A percentile compares a stretch with the other conserved stretches of the same genome.
phyloP scores from a whole-genome alignment of 208 protist genomes.

The Strigomonas culicis region DNA sequence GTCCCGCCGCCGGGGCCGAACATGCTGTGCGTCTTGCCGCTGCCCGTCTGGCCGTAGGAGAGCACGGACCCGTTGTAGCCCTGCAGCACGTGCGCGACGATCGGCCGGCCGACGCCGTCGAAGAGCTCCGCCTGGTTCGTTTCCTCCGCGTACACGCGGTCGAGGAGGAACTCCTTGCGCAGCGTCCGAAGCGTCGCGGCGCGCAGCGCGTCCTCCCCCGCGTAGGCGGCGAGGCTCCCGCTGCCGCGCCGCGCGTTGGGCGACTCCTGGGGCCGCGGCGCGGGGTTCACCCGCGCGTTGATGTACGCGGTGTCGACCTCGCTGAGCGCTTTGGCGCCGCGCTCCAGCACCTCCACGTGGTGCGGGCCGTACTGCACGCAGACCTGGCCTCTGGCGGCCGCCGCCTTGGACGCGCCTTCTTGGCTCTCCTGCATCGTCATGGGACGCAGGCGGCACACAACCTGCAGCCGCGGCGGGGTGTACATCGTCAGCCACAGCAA shows the following conservation, averaged over 20 bases:
- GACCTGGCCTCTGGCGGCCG: background rate
- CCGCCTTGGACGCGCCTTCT: background rate
- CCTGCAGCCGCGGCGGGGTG: slow-evolving; percentile 29
- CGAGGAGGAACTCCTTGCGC: slow-evolving; percentile 38
- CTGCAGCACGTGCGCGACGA: slow-evolving; percentile 83
- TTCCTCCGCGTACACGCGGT: slow-evolving; percentile 34
- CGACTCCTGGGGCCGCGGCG: background rate
- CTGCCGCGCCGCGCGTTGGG: background rate
- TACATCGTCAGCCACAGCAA: slow-evolving; percentile 3
- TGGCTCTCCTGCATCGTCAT: slow-evolving; percentile 17
- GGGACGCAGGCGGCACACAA: slow-evolving; percentile 52
- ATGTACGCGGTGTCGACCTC: background rate
- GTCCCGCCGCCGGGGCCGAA: slow-evolving; percentile 39
- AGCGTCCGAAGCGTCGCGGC: slow-evolving; percentile 14
- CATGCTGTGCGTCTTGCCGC: slow-evolving; percentile 95
- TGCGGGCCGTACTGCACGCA: slow-evolving; percentile 33
- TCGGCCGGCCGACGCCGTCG: slow-evolving; percentile 78
- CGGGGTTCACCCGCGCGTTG: background rate
- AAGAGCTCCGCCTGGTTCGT: slow-evolving; percentile 84
- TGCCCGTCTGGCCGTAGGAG: slow-evolving; percentile 94
- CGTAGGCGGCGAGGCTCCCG: background rate
- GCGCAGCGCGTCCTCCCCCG: slow-evolving; percentile 10
- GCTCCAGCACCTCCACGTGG: slow-evolving; percentile 30
- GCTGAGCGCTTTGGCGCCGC: background rate
- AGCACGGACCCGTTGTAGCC: slow-evolving; percentile 94